Evolutionary conservation across 805 yeast species (phyloP).

Genomic region (Yarrowia divulgata): DNA sequence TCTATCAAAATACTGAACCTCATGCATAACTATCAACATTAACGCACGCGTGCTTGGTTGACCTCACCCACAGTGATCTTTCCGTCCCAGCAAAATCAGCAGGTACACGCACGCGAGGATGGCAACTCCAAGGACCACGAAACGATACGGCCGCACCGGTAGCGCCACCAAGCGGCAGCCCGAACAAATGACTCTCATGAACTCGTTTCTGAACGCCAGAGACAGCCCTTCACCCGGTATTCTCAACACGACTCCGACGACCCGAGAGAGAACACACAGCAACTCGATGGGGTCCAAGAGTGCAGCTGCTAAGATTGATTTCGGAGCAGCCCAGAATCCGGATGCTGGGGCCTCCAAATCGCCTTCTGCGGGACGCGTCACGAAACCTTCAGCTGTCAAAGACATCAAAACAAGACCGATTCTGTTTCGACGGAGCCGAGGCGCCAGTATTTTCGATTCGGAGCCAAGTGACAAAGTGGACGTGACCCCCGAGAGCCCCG

Average conservation of each 20-base stretch:
- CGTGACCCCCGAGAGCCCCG: not conserved
- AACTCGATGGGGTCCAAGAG: not conserved
- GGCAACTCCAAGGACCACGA: conserved; percentile 15
- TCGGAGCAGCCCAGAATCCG: not conserved
- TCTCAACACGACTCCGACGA: not conserved
- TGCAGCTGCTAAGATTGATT: not conserved
- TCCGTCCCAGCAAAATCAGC: not conserved
- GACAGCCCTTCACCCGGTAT: conserved; percentile 11
- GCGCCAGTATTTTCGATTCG: conserved; percentile 11
- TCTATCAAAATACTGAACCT: not conserved
- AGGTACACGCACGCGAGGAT: not conserved
- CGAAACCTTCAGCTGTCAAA: not conserved
- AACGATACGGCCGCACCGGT: conserved; percentile 16
- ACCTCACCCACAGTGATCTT: conserved; percentile 4
- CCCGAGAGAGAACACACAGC: not conserved
- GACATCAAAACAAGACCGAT: not conserved
- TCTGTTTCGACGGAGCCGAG: conserved; percentile 4
- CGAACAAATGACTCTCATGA: conserved; percentile 23
- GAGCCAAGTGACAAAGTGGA: not conserved
- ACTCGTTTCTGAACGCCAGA: conserved; percentile 12
- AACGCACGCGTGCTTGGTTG: not conserved
- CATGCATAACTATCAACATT: conserved; percentile 24
- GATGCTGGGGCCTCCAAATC: not conserved
- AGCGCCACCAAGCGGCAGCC: conserved; percentile 6
- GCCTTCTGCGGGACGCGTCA: conserved; percentile 12